These are phyloP conservation scores for Cercospora sp. DNA, from an alignment of 2,329 filamentous ascomycete genomes.

Conservation along the genomic window DNA sequence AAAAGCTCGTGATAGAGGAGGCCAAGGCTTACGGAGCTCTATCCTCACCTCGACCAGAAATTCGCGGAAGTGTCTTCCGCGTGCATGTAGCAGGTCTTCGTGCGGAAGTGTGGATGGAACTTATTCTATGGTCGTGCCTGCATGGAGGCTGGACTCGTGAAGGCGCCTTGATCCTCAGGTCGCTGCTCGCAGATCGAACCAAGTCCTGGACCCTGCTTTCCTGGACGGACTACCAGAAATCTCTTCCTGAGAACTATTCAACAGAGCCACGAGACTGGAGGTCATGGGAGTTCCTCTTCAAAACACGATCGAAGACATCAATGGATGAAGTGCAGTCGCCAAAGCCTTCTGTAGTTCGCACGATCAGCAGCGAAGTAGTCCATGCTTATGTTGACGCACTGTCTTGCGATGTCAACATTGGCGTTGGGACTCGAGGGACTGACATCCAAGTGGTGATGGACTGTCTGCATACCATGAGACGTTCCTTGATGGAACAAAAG, in stretches of 20 bases:
- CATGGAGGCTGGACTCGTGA: constrained; percentile 51
- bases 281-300: constrained; percentile 36
- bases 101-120: constrained; percentile 54
- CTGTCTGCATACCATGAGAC: constrained; percentile 35
- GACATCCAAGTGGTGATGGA: constrained; percentile 39
- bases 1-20: constrained; percentile 37
- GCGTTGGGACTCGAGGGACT: constrained; percentile 45
- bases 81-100: constrained; percentile 44
- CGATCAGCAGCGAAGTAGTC: constrained; percentile 61
- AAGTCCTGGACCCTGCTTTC: constrained; percentile 40
- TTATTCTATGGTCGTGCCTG: constrained; percentile 55
- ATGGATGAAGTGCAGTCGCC: constrained; percentile 23
- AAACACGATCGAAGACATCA: constrained; percentile 27
- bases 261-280: constrained; percentile 35
- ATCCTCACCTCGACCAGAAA: constrained; percentile 46
- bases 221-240: constrained; percentile 46
- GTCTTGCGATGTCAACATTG: constrained; percentile 48
- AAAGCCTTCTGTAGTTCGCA: constrained; percentile 42
- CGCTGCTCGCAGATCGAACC: constrained; percentile 5
- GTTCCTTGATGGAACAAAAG: constrained; percentile 32
- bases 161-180: constrained; percentile 44
- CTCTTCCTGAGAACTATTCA: constrained; percentile 28
- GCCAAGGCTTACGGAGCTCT: constrained; percentile 39
- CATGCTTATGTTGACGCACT: constrained; percentile 57
- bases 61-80: constrained; percentile 47